Conservation (phyloP, 169 alveolate species). For the Plasmodium malariae region DNA sequence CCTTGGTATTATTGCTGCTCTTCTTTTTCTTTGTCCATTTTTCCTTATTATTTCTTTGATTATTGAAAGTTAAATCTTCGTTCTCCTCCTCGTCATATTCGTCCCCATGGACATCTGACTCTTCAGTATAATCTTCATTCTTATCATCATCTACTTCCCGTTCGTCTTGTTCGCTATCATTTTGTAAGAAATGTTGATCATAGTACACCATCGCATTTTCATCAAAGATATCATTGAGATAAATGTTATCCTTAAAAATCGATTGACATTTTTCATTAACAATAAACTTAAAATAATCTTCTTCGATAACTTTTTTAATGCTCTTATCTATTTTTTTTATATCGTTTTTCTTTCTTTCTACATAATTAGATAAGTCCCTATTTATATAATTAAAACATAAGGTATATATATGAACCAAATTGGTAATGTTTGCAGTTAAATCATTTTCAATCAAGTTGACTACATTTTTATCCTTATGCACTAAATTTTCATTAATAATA, state of each 20-base stretch:
- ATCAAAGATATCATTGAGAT: slow-evolving; percentile 37
- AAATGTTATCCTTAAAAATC: slow-evolving; percentile 16
- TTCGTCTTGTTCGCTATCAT: not conserved
- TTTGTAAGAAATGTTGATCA: slow-evolving; percentile 2
- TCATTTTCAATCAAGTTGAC: slow-evolving; percentile 60
- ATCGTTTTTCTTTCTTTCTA: slow-evolving; percentile 37
- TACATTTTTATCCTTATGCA: slow-evolving; percentile 41
- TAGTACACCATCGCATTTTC: not conserved
- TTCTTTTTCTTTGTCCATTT: not conserved
- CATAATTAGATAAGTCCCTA: slow-evolving; percentile 49
- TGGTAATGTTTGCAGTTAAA: slow-evolving; percentile 20
- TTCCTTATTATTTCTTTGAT: not conserved
- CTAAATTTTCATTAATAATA: slow-evolving; percentile 44
- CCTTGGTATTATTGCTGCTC: not conserved
- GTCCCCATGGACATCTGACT: not conserved
- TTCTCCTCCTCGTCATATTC: not conserved
- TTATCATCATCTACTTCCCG: slow-evolving; percentile 5
- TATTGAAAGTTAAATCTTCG: not conserved
- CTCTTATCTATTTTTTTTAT: slow-evolving; percentile 40
- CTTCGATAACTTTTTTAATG: slow-evolving; percentile 23
- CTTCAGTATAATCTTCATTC: not conserved
- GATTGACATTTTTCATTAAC: slow-evolving; percentile 60
- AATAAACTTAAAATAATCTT: slow-evolving; percentile 49
- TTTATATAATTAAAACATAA: slow-evolving; percentile 66
- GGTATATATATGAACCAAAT: slow-evolving; percentile 60